Conservation (phyloP, 2,329 filamentous ascomycete genomes). For the Neurospora sp. region DNA sequence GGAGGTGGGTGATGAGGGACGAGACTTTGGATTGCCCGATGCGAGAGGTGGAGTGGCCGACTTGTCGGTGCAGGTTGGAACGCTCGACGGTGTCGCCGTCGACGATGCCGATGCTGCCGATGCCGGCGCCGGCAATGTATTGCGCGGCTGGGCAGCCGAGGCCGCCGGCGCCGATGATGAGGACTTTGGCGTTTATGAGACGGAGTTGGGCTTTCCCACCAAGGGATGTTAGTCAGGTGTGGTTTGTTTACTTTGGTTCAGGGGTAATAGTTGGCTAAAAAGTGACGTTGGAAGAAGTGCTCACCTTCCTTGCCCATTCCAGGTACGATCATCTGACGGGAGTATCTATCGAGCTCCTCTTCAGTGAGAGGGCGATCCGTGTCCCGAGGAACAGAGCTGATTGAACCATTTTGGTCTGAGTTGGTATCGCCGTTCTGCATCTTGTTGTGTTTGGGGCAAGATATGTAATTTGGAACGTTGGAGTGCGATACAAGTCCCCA, state of each 20-base stretch:
- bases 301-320: conserved; percentile 66
- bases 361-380: conserved; percentile 59
- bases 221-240: not conserved
- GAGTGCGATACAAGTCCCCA: not conserved
- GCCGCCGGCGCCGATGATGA: conserved; percentile 81
- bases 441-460: not conserved
- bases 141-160: conserved; percentile 84
- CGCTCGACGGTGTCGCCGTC: conserved; percentile 82
- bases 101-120: conserved; percentile 73
- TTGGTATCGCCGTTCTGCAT: not conserved
- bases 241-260: not conserved
- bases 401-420: not conserved
- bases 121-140: conserved; percentile 85
- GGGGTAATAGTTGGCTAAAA: not conserved
- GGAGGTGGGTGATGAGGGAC: conserved; percentile 56
- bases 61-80: conserved; percentile 88
- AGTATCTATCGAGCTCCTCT: conserved; percentile 79
- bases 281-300: conserved; percentile 4
- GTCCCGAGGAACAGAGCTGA: not conserved
- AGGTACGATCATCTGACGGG: conserved; percentile 81
- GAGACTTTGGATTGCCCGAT: conserved; percentile 74
- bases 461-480: not conserved
- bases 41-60: conserved; percentile 63
- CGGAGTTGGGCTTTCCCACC: conserved; percentile 53
- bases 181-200: conserved; percentile 58